Evolutionary conservation across 176 grass and related monocot genomes (phyloP), one percentile per base, ranked within the genome.

Genomic region (Elaeis guineensis): DNA sequence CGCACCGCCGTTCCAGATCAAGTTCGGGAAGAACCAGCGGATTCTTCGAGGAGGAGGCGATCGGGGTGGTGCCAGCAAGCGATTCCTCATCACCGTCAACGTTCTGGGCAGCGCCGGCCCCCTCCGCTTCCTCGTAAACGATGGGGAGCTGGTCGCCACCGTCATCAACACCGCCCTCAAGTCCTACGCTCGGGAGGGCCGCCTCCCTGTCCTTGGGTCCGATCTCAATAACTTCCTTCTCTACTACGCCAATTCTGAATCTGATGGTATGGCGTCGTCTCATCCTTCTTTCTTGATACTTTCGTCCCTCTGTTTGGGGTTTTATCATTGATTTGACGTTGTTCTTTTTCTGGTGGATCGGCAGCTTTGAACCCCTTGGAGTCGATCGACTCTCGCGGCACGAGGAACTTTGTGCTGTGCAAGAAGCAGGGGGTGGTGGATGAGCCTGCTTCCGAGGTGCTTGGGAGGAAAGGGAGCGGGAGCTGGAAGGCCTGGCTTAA

Each of bases 71-170:
- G 59, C 75, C 21, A 66, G 71, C 23, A 16, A 69, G 44, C 87
- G 79, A 65, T 55, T 84, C 14, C 76, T 84, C 5, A 82, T 90
- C 19, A 82, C 82, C 17, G 78, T 90, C 7, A 90, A 82, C 39
- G 87, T 86, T n/a, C 73, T 86, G 59, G 87, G 87, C 21, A 90
- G 87, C 75, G 78, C 82, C 21, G 87, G 87, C 9, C 87, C 87
- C 57, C 67, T 90, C 1, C 76, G 87, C 7, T 86, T 90, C 76
- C 59, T 90, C 11, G 54, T 85, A 6, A 60, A 86, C 59, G 87
- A 90, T 62, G 82, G 87, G 22, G 87, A 86, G 67, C 57, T 73
- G 15, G 68, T 78, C 50, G 11, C 79, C 0, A 72, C 57, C 0
- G 78, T 90, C 72, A 15, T 90, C 49, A 68, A 82, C 11, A 54